Percentiles rank a stretch among this genome's conserved stretches.
These are phyloP conservation scores for Pholiota microspora DNA, from an alignment of 768 basidiomycete genomes.

Conservation along the genomic window DNA sequence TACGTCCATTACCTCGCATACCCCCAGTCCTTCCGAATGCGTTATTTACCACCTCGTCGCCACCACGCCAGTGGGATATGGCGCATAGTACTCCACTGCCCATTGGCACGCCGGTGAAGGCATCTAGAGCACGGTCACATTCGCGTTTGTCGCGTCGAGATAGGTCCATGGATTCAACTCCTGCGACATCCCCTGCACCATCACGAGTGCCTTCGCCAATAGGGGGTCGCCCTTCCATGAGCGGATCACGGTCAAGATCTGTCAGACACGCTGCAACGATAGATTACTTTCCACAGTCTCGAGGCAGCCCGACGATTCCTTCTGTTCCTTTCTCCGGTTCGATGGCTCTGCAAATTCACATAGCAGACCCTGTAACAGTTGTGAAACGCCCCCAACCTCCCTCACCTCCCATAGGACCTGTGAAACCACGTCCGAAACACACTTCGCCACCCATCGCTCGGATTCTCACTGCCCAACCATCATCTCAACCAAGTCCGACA, in stretches of 20 bases:
- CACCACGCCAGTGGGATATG: not conserved
- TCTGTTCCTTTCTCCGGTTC: not conserved
- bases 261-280: not conserved
- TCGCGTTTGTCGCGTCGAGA: conserved; percentile 7
- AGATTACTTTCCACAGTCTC: not conserved
- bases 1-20: conserved; percentile 24
- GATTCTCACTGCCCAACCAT: not conserved
- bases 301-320: not conserved
- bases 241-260: not conserved
- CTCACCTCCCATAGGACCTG: conserved; percentile 13
- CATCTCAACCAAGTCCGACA: not conserved
- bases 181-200: not conserved
- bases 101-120: not conserved
- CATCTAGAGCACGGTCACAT: not conserved
- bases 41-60: conserved; percentile 19
- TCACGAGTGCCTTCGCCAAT: conserved; percentile 3
- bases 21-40: conserved; percentile 15
- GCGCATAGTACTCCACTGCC: not conserved
- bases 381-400: conserved; percentile 15
- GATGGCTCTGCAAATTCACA: conserved; percentile 1
- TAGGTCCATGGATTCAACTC: conserved; percentile 13
- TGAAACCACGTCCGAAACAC: conserved; percentile 6
- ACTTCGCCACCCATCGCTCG: conserved; percentile 4
- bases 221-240: not conserved
- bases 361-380: conserved; percentile 1